These are phyloP conservation scores for Gamarada debralockiae DNA, from an alignment of 495 filamentous ascomycete species.

Conservation along the genomic window DNA sequence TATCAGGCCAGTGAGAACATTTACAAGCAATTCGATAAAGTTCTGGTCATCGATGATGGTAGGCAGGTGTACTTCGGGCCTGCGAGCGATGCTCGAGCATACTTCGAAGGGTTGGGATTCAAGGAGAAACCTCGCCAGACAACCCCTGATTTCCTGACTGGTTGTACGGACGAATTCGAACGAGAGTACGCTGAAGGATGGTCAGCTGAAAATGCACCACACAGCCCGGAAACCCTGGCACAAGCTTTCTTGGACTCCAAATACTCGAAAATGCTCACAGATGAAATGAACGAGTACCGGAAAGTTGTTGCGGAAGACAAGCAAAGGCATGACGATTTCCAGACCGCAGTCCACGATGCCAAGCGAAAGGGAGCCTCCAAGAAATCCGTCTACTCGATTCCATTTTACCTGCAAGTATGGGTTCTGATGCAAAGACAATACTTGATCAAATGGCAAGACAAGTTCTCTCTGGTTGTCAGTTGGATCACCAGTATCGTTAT, in stretches of 20 bases:
- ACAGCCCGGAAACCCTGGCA: conserved; percentile 57
- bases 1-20: conserved; percentile 86
- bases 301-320: conserved; percentile 54
- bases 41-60: conserved; percentile 76
- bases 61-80: conserved; percentile 80
- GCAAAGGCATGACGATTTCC: conserved; percentile 68
- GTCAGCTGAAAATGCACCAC: conserved; percentile 59
- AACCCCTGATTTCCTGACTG: conserved; percentile 81
- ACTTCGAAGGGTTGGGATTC: conserved; percentile 83
- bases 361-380: conserved; percentile 66
- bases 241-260: conserved; percentile 65
- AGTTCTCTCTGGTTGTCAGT: conserved; percentile 66
- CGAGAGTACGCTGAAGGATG: conserved; percentile 67
- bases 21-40: conserved; percentile 84
- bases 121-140: conserved; percentile 76
- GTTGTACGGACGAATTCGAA: conserved; percentile 79
- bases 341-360: conserved; percentile 68
- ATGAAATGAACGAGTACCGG: conserved; percentile 68
- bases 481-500: conserved; percentile 75
- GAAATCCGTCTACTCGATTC: conserved; percentile 75
- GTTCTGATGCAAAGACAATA: conserved; percentile 80
- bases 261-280: conserved; percentile 48
- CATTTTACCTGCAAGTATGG: conserved; percentile 77
- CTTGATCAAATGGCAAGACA: conserved; percentile 80
- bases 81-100: conserved; percentile 59